These are phyloP conservation scores for Penicillium capsulatum DNA, from an alignment of 2,329 filamentous ascomycete species.

Conservation along the genomic window DNA sequence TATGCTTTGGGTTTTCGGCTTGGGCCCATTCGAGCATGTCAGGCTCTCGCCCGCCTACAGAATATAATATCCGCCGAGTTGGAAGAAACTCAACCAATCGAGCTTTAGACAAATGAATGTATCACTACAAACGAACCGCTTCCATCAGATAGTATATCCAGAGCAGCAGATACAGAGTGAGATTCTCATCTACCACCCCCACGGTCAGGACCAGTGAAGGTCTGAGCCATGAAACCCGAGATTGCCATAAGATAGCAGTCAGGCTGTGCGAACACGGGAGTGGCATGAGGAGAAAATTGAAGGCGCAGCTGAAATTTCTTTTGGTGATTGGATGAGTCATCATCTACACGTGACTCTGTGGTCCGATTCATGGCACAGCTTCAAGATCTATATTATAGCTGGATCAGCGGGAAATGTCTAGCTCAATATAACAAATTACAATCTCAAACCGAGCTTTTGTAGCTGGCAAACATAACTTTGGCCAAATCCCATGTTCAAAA, in stretches of 20 bases:
- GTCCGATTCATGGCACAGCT: too few relatives aligned
- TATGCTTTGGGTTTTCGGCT: too few relatives aligned
- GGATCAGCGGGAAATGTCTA: too few relatives aligned
- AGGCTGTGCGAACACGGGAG: constrained; percentile 42
- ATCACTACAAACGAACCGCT: constrained; percentile 73
- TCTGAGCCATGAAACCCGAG: constrained; percentile 26
- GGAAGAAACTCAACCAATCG: neutral
- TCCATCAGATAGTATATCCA: constrained; percentile 70
- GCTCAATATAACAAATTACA: too few relatives aligned
- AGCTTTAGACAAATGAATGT: constrained; percentile 47
- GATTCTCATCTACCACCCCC: constrained; percentile 60
- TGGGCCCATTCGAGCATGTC: too few relatives aligned
- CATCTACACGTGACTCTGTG: neutral
- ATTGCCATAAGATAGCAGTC: constrained; percentile 32
- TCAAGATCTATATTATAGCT: too few relatives aligned
- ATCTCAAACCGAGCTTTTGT: too few relatives aligned
- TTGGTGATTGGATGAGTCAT: constrained; percentile 5
- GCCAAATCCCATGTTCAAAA: too few relatives aligned
- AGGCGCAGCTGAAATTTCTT: neutral
- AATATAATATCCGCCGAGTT: neutral
- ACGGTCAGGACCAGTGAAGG: constrained; percentile 40
- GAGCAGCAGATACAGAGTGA: constrained; percentile 85
- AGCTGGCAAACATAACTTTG: too few relatives aligned
- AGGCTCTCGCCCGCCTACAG: too few relatives aligned
- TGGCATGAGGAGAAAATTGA: constrained; percentile 30